Conservation (phyloP, 1,139 yeast species). For the Lizanozyma gosingica region DNA sequence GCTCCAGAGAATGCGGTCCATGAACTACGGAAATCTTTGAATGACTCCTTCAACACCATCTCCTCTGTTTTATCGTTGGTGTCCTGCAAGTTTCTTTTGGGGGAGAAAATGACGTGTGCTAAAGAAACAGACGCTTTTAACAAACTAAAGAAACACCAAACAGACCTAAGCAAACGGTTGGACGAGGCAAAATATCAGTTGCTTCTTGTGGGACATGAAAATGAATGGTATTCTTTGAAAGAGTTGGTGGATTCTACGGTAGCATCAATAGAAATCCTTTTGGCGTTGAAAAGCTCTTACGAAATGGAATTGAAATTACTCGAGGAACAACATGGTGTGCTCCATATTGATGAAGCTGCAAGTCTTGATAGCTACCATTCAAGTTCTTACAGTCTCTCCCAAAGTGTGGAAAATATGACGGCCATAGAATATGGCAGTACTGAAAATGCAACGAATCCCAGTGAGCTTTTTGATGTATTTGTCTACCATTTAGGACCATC, state of each 20-base stretch:
- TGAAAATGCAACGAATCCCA: constrained; percentile 27
- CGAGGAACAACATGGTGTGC: constrained; percentile 13
- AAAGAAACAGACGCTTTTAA: constrained; percentile 29
- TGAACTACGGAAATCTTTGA: constrained; percentile 37
- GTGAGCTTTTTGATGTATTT: constrained; percentile 56
- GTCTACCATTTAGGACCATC: constrained; percentile 66
- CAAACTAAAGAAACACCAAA: constrained; percentile 31
- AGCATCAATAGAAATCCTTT: constrained; percentile 48
- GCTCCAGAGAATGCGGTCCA: constrained; percentile 59
- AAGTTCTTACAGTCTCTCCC: constrained; percentile 13
- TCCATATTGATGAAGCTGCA: constrained; percentile 6
- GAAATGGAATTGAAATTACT: constrained; percentile 56
- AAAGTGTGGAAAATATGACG: constrained; percentile 20
- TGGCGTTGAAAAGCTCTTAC: constrained; percentile 60
- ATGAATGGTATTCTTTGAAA: constrained; percentile 37
- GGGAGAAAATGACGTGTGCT: constrained; percentile 33
- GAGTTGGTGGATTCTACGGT: constrained; percentile 44
- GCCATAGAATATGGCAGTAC: constrained; percentile 10
- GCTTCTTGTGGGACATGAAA: constrained; percentile 42
- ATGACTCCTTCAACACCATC: constrained; percentile 46
- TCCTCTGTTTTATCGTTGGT: constrained; percentile 43
- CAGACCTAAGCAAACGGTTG: constrained; percentile 32
- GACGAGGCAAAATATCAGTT: constrained; percentile 61
- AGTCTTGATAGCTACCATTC: constrained; percentile 14
- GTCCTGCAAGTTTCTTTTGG: constrained; percentile 46